Evolutionary conservation across 805 yeast species (phyloP).

Genomic region (Debaryomyces tyrocola): DNA sequence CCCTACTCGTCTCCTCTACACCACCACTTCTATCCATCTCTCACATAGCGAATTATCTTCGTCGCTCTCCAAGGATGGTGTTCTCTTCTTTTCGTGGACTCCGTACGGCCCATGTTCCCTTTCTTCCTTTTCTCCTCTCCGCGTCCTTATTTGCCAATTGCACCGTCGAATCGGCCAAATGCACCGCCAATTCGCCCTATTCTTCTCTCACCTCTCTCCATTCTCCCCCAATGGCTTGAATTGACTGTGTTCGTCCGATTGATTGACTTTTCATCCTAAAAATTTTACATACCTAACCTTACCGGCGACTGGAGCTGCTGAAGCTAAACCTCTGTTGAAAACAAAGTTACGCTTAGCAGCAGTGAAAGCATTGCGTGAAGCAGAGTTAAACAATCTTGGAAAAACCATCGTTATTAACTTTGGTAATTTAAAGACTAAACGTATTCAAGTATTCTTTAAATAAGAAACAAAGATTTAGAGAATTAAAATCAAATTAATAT

Average conservation of each 20-base stretch:
- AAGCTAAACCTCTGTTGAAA: conserved; percentile 74
- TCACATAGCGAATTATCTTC: too few species aligned
- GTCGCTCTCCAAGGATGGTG: too few species aligned
- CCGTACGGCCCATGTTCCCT: not conserved
- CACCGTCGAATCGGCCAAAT: not conserved
- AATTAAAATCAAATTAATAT: conserved; percentile 1
- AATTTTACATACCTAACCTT: conserved; percentile 74
- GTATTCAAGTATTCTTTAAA: not conserved
- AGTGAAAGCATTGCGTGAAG: conserved; percentile 83
- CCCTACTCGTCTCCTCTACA: not conserved
- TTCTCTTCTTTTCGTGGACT: not conserved
- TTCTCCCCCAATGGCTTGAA: not conserved
- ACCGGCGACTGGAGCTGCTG: conserved; percentile 76
- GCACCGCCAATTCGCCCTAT: not conserved
- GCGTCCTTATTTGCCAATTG: conserved; percentile 1
- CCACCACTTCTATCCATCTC: not conserved
- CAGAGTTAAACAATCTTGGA: conserved; percentile 51
- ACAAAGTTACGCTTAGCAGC: conserved; percentile 82
- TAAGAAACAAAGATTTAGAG: conserved; percentile 1
- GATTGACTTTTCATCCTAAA: not conserved
- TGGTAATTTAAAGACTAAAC: conserved; percentile 20
- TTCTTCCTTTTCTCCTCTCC: not conserved
- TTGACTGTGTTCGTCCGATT: not conserved
- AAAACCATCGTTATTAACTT: conserved; percentile 49
- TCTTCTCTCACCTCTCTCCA: not conserved